Base-by-base conservation (phyloP, 163 green algal species). In the Chlamydomonas reinhardtii region DNA sequence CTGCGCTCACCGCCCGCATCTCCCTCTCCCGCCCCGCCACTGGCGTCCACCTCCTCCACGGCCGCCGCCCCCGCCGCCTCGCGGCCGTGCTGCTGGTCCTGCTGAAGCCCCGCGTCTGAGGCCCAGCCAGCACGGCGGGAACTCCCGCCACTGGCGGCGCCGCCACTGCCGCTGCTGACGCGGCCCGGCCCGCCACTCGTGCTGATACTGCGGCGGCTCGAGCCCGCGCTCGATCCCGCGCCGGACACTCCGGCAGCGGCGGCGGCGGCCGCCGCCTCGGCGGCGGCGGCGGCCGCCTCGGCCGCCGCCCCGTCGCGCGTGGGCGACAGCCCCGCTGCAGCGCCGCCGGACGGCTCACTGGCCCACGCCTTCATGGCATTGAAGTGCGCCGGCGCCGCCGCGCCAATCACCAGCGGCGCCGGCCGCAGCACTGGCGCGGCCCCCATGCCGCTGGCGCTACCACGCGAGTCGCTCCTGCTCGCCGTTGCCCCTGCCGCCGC, bases 331-430 rank as follows among this genome's bases (percentile, higher is more conserved):
- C 24, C 59, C 11, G 11, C n/a, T n/a, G n/a, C 59, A 1, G 24
- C 59, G 0, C 25, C 59, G 59, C 22, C 59, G 20, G 59, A 66
- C 1, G 59, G 59, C 59, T n/a, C 59, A 31, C 74, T 72, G 56
- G 48, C 31, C 32, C 74, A n/a, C 27, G 20, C 14, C 6, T 19
- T 35, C 8, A 31, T 83, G 59, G 56, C 29, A 20, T n/a, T 56
- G 35, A 43, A 22, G 19, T 39, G 29, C 37, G 19, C 37, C n/a
- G 79, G 79, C 31, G 79, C 79, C 17, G 79, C 32, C 9, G 79
- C 19, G 6, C 79, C 79, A 15, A 85, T 77, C 32, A 85, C 25
- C 22, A 85, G 52, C 24, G 79, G 68, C 31, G 66, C 78, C 14
- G 78, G 79, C 48, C 68, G 43, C 31, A 59, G 65, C 29, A 84